Evolutionary conservation across 1,284 basidiomycete genomes (phyloP).

Genomic region (Ustilago curta): DNA sequence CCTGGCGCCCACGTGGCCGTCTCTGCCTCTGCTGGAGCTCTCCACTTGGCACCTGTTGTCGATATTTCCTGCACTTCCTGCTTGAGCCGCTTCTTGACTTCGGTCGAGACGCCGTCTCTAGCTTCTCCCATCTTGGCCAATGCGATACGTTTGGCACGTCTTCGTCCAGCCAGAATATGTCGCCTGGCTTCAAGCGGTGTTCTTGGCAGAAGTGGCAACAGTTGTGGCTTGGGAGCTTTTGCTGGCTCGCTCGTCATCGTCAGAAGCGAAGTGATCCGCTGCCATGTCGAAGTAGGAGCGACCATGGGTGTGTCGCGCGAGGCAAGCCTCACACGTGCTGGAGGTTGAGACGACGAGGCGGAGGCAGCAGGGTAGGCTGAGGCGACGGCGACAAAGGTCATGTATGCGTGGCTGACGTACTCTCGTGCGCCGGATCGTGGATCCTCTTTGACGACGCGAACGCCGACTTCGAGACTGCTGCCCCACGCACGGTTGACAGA

Average conservation of each 20-base stretch:
- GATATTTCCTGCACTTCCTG: slow-evolving; percentile 55
- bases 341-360: slow-evolving; percentile 19
- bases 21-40: slow-evolving; percentile 31
- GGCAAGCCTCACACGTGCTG: slow-evolving; percentile 47
- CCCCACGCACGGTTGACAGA: slow-evolving; percentile 70
- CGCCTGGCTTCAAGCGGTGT: slow-evolving; percentile 69
- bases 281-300: slow-evolving; percentile 22
- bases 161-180: slow-evolving; percentile 69
- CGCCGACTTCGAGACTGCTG: slow-evolving; percentile 69
- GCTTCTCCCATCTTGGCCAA: slow-evolving; percentile 53
- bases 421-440: slow-evolving; percentile 50
- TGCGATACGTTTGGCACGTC: slow-evolving; percentile 66
- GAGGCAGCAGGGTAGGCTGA: slow-evolving; percentile 18
- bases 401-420: slow-evolving; percentile 70
- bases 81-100: slow-evolving; percentile 55
- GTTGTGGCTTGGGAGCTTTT: slow-evolving; percentile 49
- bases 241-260: slow-evolving; percentile 3
- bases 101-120: slow-evolving; percentile 48
- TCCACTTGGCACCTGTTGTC: slow-evolving; percentile 37
- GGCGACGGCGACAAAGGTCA: slow-evolving; percentile 69
- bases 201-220: slow-evolving; percentile 59
- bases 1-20: slow-evolving; percentile 33
- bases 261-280: slow-evolving; percentile 18
- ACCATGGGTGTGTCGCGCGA: slow-evolving; percentile 24
- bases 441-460: slow-evolving; percentile 68